These are phyloP conservation scores for Eucalyptus globulus DNA, from an alignment of 345 rosid genomes.

Conservation along the genomic window DNA sequence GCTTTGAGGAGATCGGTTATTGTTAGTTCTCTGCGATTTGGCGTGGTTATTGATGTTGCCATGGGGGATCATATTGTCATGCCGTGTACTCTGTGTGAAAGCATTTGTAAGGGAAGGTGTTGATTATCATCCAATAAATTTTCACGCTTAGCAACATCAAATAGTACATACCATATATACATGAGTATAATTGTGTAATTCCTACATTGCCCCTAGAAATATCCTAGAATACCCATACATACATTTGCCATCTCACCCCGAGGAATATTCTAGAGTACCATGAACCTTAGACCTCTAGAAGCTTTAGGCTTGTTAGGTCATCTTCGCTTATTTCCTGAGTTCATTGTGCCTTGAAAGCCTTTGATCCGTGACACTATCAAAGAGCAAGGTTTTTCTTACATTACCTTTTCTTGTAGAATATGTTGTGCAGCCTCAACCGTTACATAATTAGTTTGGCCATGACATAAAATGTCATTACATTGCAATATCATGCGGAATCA, in stretches of 20 bases:
- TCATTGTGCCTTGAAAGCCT: no score
- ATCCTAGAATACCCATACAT: no score
- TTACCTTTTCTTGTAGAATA: neutral
- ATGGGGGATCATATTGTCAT: constrained; percentile 51
- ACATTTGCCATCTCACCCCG: no score
- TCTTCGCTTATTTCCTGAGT: no score
- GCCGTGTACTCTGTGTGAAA: constrained; percentile 48
- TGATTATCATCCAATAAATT: neutral
- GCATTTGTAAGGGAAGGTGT: constrained; percentile 59
- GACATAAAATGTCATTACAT: neutral
- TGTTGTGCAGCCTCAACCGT: neutral
- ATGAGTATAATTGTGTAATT: no score
- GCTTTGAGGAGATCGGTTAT: constrained; percentile 43
- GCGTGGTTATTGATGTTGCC: constrained; percentile 55
- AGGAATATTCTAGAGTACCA: no score
- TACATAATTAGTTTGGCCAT: neutral
- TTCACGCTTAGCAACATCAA: no score
- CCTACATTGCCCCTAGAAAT: no score
- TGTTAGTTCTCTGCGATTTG: constrained; percentile 40
- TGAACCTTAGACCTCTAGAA: no score
- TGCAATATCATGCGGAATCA: neutral
- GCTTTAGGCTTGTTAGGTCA: no score
- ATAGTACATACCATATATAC: no score
- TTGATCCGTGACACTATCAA: neutral
- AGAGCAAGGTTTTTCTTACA: neutral